Evolutionary conservation across 345 rosid species (phyloP), one percentile per base, ranked within the genome.

Genomic region (Salix caprea): DNA sequence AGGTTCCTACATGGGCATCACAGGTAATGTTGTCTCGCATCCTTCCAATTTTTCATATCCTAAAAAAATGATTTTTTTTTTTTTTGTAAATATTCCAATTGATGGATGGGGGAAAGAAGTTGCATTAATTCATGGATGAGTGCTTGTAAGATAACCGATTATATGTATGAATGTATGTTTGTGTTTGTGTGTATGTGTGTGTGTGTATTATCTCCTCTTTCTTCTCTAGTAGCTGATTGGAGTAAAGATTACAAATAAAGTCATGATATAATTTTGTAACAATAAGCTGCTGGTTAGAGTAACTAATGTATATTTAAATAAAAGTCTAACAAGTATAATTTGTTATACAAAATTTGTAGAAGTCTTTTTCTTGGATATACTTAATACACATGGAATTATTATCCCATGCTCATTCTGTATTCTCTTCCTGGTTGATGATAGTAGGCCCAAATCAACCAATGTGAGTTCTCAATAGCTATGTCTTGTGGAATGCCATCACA

Each of bases 1-100:
- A 90, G 84, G 95, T 96, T 80, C 97, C 99, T 50, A 75, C 97
- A 73, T 96, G 99, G 99, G 99, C 97, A 78, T 88, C 93, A 23
- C 98, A 94, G 98, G 99, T 96, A 82, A 81, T 68, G 70, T 70
- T 77, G 70, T 78, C 61, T 72, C 62, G 10, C 1, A n/a, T n/a
- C 19, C 44, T 24, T 15, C 62, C 67, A 54, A 19, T 42, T 6
- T 42, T 67, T 5, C n/a, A 16, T 60, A 4, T 37, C 11, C 7
- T 3, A 14, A n/a, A 30, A 46, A 65, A 28, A 19, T 2, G 7
- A 54, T 19, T 19, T 54, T 50, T 54, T 50, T n/a, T n/a, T 54
- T 10, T 54, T n/a, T 19, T 54, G 61, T 54, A 54, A 23, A 54
- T 54, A 54, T 19, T 54, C 7, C 61, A 54, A 7, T 65, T 64